Evolutionary conservation across 495 filamentous ascomycete species (phyloP).

Genomic region (Aspergillus nidulans): DNA sequence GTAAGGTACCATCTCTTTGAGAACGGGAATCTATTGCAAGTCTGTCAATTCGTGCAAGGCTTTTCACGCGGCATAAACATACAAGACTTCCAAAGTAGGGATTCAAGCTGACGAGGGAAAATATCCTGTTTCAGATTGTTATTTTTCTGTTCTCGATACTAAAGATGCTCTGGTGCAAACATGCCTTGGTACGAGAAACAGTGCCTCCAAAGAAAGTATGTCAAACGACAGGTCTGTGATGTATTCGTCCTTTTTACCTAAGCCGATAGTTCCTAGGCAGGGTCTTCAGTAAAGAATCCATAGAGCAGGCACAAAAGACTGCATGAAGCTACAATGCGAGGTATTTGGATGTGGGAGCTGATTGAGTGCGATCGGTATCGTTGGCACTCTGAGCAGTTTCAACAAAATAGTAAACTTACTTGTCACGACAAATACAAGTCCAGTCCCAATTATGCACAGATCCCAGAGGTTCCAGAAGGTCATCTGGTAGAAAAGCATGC

Average conservation of each 20-base stretch:
- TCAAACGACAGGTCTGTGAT: conserved; percentile 81
- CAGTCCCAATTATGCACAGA: conserved; percentile 79
- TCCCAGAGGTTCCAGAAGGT: conserved; percentile 94
- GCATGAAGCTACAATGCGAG: too few species aligned
- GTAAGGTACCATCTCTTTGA: conserved; percentile 73
- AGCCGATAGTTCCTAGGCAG: conserved; percentile 61
- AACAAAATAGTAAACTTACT: conserved; percentile 49
- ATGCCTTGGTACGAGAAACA: conserved; percentile 81
- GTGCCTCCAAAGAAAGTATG: conserved; percentile 79
- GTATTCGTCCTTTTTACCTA: conserved; percentile 53
- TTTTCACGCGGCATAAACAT: conserved; percentile 23
- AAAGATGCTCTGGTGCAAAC: background rate
- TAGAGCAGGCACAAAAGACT: too few species aligned
- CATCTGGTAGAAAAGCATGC: conserved; percentile 73
- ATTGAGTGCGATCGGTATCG: too few species aligned
- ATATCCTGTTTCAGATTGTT: conserved; percentile 52
- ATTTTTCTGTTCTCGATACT: background rate
- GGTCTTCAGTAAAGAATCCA: conserved; percentile 13
- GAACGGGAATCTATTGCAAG: conserved; percentile 61
- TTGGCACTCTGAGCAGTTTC: background rate
- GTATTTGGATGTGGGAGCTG: too few species aligned
- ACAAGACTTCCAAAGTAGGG: conserved; percentile 83
- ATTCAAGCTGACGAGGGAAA: conserved; percentile 80
- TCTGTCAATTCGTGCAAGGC: conserved; percentile 19
- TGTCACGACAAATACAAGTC: conserved; percentile 63